Evolutionary conservation across 164 flowering plant species (phyloP).

Genomic region (Dillenia turbinata): DNA sequence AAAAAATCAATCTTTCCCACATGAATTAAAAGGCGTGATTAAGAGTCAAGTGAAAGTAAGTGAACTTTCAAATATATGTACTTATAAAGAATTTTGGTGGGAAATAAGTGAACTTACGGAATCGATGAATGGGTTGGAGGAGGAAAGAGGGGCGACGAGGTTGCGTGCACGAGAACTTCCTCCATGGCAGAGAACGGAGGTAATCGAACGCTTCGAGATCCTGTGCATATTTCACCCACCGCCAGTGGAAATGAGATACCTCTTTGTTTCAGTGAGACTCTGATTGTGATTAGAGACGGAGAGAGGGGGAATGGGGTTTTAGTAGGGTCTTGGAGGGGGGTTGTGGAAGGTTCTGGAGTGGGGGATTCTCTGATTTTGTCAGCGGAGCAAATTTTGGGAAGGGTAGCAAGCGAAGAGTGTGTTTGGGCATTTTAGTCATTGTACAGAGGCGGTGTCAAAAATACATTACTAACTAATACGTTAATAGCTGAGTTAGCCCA

Average conservation of each 20-base stretch:
- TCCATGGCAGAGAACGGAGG: constrained; percentile 34
- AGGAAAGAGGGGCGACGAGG: constrained; percentile 25
- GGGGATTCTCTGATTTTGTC: neutral
- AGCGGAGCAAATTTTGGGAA: too few relatives aligned
- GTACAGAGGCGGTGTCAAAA: too few relatives aligned
- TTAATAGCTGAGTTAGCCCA: too few relatives aligned
- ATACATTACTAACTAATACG: too few relatives aligned
- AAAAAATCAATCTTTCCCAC: neutral
- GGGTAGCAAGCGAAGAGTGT: too few relatives aligned
- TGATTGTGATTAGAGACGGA: neutral
- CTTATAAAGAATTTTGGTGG: neutral
- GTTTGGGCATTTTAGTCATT: too few relatives aligned
- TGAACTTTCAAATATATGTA: neutral
- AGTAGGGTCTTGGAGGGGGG: constrained; percentile 15
- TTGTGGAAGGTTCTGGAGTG: constrained; percentile 38
- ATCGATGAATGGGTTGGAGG: constrained; percentile 17
- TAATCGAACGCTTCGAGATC: constrained; percentile 47
- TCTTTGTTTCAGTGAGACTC: too few relatives aligned
- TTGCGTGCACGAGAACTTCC: constrained; percentile 22
- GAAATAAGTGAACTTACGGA: constrained; percentile 23
- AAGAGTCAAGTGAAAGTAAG: neutral
- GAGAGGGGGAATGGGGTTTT: constrained; percentile 13
- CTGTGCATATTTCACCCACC: constrained; percentile 39
- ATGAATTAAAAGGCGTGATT: neutral
- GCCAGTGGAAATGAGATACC: neutral